Base-by-base conservation (phyloP, 2,329 filamentous ascomycete genomes). In the Pseudopyrenochaeta lycopersici region DNA sequence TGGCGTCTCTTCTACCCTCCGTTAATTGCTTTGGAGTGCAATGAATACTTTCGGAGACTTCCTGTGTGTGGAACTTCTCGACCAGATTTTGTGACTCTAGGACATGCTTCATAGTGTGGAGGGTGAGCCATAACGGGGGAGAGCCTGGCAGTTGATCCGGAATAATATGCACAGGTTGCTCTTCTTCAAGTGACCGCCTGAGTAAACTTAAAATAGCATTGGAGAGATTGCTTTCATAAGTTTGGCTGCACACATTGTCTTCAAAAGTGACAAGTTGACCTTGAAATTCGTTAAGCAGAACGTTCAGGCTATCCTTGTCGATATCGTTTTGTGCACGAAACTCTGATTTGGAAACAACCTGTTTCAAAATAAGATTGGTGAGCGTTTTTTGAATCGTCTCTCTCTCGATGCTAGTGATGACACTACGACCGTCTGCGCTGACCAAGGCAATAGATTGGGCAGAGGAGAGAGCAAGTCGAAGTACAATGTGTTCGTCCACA, bases 81-180 rank as follows among this genome's bases (percentile, higher is more conserved):
- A 30, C 21, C 10, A 67, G 21, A 20, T 60, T 41, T 18, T 46
- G 29, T 0, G 46, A 45, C 1, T 55, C 39, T 14, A 63, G n/a
- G 9, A 60, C n/a, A 7, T 30, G 35, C 6, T 65, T 31, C 10
- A 70, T 12, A 31, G 36, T 51, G 10, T 47, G 53, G 12, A 49
- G 49, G 31, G 68, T 58, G 21, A 65, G 65, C 67, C 68, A 73
- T 32, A 31, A 30, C 10, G 71, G 70, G 7, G 71, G 68, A 10
- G 44, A 49, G 3, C 67, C 66, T 14, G 59, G 54, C 4, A 73
- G 31, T 17, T 58, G 39, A 29, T 51, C 46, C 11, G 70, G 42
- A 11, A 31, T 30, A 14, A 73, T 46, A 14, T 46, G 21, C 11
- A 56, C 69, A 52, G 56, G 70, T 66, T 60, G 46, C 11, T 52